phyloP scores from a whole-genome alignment of 257 asterid genomes.

The Vinca minor region DNA sequence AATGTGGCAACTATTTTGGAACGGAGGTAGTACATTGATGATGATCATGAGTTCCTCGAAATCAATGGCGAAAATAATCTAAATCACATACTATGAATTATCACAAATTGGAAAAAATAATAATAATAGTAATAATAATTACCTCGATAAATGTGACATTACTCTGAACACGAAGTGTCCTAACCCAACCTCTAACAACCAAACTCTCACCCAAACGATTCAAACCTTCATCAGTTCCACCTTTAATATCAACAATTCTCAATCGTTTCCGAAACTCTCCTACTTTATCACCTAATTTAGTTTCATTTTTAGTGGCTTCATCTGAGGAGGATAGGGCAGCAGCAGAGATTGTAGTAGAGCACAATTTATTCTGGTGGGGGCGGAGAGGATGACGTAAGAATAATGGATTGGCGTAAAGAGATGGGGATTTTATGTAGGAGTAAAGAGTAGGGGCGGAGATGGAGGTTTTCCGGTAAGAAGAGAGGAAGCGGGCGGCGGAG shows the following conservation, averaged over 20 bases:
- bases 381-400: no score
- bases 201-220: conserved; percentile 55
- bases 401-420: conserved; percentile 26
- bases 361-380: conserved; percentile 38
- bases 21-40: no score
- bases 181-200: conserved; percentile 86
- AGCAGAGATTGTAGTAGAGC: conserved; percentile 40
- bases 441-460: conserved; percentile 11
- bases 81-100: neutral
- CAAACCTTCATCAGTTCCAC: conserved; percentile 69
- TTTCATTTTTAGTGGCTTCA: conserved; percentile 44
- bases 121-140: no score
- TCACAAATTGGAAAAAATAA: neutral
- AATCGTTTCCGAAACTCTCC: conserved; percentile 63
- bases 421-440: conserved; percentile 3
- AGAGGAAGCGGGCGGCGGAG: conserved; percentile 34
- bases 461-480: conserved; percentile 23
- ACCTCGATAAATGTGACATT: conserved; percentile 85
- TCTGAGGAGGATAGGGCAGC: conserved; percentile 51
- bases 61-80: neutral
- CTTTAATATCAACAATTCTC: conserved; percentile 71
- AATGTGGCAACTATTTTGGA: no score
- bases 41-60: neutral
- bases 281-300: conserved; percentile 33
- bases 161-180: conserved; percentile 84